These are phyloP conservation scores for Fennellomyces sp. DNA, from an alignment of 371 early-diverging fungal species.

Conservation along the genomic window DNA sequence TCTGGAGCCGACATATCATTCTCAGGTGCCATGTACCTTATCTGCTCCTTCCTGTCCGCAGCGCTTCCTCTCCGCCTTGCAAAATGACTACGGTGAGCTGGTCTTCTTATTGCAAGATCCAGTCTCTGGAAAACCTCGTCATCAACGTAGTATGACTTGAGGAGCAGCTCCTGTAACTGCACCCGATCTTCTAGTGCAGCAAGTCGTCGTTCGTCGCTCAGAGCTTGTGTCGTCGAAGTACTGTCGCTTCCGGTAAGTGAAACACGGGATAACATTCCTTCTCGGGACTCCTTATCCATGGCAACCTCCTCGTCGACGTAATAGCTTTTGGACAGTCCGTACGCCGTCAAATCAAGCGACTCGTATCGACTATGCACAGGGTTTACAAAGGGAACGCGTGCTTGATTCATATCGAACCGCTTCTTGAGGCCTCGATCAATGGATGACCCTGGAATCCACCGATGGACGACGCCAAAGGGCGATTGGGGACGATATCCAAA, in stretches of 20 bases:
- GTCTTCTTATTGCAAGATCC: too few species aligned
- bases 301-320: neutral
- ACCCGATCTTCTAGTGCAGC: conserved; percentile 33
- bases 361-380: conserved; percentile 30
- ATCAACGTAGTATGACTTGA: conserved; percentile 40
- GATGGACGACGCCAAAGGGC: conserved; percentile 40
- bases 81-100: too few species aligned
- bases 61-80: too few species aligned
- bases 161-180: conserved; percentile 33
- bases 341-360: conserved; percentile 9
- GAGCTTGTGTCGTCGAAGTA: neutral
- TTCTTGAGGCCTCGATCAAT: conserved; percentile 26
- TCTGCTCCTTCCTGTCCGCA: too few species aligned
- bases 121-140: conserved; percentile 33
- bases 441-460: too few species aligned
- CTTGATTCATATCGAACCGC: conserved; percentile 21
- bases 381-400: conserved; percentile 34
- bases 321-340: conserved; percentile 2
- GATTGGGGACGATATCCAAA: conserved; percentile 45
- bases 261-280: too few species aligned
- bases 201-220: conserved; percentile 16
- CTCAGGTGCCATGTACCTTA: too few species aligned
- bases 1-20: too few species aligned
- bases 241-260: too few species aligned
- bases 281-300: too few species aligned